A percentile compares a stretch with the other conserved stretches of the same genome.
phyloP scores from a whole-genome alignment of 495 filamentous ascomycete genomes.

The Corynascus novoguineensis region DNA sequence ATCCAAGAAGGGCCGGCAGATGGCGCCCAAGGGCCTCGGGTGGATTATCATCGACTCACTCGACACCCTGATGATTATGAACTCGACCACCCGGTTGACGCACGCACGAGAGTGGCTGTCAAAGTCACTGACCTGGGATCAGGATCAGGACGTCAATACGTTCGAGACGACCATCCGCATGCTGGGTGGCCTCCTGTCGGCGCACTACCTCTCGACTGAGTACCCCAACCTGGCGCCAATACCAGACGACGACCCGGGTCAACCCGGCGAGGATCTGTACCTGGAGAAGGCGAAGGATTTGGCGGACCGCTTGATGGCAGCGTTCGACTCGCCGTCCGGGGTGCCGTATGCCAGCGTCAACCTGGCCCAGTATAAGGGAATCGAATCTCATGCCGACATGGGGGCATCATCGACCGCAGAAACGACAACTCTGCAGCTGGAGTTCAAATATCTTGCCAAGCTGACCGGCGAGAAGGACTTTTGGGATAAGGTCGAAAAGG shows the following conservation, averaged over 20 bases:
- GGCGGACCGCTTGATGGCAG: slow-evolving; percentile 77
- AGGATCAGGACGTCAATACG: slow-evolving; percentile 91
- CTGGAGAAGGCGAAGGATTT: slow-evolving; percentile 93
- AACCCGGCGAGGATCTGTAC: slow-evolving; percentile 80
- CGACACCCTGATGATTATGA: slow-evolving; percentile 98
- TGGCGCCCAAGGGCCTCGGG: slow-evolving; percentile 77
- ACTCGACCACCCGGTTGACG: slow-evolving; percentile 76
- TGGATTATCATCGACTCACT: slow-evolving; percentile 98
- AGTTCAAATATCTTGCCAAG: slow-evolving; percentile 96
- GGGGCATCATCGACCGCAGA: slow-evolving; percentile 93
- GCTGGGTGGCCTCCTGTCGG: slow-evolving; percentile 89
- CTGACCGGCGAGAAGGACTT: slow-evolving; percentile 87
- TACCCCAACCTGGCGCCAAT: slow-evolving; percentile 63
- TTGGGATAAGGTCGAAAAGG: slow-evolving; percentile 85
- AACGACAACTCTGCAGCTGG: slow-evolving; percentile 84
- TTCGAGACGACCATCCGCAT: slow-evolving; percentile 99
- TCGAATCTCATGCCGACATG: slow-evolving; percentile 74
- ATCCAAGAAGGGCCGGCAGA: slow-evolving; percentile 71
- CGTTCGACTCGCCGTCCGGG: slow-evolving; percentile 80
- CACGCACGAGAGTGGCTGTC: slow-evolving; percentile 89
- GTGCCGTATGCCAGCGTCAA: slow-evolving; percentile 90
- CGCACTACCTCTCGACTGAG: slow-evolving; percentile 80
- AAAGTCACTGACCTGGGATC: slow-evolving; percentile 74
- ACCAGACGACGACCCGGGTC: slow-evolving; percentile 57
- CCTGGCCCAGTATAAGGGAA: slow-evolving; percentile 63